Evolutionary conservation across 2,329 filamentous ascomycete genomes (phyloP).

Genomic region (Chaetomiaceae sp.): DNA sequence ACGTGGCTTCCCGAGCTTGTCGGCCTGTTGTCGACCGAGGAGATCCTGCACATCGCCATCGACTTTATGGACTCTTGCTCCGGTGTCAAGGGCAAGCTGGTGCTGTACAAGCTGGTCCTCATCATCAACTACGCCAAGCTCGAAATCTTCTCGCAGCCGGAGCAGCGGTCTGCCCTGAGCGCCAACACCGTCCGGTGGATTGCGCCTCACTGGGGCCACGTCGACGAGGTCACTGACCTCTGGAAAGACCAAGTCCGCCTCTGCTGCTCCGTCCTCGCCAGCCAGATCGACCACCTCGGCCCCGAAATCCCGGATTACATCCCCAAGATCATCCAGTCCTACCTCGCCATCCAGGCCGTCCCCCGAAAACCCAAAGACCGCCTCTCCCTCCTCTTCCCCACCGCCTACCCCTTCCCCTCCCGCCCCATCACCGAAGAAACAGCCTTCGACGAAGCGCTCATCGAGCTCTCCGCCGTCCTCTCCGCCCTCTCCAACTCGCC

Average conservation of each 20-base stretch:
- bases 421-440: conserved; percentile 59
- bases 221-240: conserved; percentile 68
- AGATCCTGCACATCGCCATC: conserved; percentile 86
- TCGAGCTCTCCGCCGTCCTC: conserved; percentile 84
- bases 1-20: conserved; percentile 92
- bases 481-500: conserved; percentile 74
- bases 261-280: conserved; percentile 87
- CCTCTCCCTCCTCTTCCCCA: conserved; percentile 85
- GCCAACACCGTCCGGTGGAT: conserved; percentile 88
- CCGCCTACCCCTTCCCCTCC: conserved; percentile 80
- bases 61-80: conserved; percentile 92
- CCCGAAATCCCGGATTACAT: conserved; percentile 84
- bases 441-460: conserved; percentile 75
- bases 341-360: conserved; percentile 65
- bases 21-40: conserved; percentile 69
- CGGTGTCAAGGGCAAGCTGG: conserved; percentile 81
- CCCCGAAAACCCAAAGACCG: conserved; percentile 54
- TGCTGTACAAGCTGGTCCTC: conserved; percentile 86
- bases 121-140: conserved; percentile 88
- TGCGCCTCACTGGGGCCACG: conserved; percentile 84
- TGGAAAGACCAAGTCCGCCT: conserved; percentile 91
- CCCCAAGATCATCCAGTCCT: conserved; percentile 86
- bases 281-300: conserved; percentile 72
- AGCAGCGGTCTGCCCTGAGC: conserved; percentile 69
- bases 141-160: conserved; percentile 72